phyloP scores from a whole-genome alignment of 768 basidiomycete species.

The Gyrodon lividus region DNA sequence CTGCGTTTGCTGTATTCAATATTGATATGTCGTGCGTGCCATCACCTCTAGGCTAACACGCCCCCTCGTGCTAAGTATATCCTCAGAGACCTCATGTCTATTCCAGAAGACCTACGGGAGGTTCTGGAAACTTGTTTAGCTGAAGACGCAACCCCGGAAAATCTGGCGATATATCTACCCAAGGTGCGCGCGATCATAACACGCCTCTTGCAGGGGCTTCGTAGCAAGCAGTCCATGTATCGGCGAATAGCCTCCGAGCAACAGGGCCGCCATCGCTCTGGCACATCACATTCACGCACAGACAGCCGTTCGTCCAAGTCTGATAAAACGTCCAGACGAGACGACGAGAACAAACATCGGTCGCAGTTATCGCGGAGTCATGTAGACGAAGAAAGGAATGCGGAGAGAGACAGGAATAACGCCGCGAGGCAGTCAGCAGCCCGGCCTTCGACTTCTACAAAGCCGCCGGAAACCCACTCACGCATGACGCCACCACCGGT shows the following conservation, averaged over 20 bases:
- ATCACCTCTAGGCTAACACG: slow-evolving; percentile 11
- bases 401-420: slow-evolving; percentile 41
- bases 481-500: slow-evolving; percentile 30
- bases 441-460: slow-evolving; percentile 40
- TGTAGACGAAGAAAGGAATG: slow-evolving; percentile 37
- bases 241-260: slow-evolving; percentile 70
- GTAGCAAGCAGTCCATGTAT: slow-evolving; percentile 87
- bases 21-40: slow-evolving; percentile 89
- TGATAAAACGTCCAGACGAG: slow-evolving; percentile 38
- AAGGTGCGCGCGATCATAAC: slow-evolving; percentile 92
- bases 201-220: slow-evolving; percentile 87
- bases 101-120: slow-evolving; percentile 85
- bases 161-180: slow-evolving; percentile 87
- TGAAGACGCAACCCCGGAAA: slow-evolving; percentile 83
- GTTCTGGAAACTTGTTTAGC: slow-evolving; percentile 90
- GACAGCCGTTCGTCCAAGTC: slow-evolving; percentile 59
- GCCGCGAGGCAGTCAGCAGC: slow-evolving; percentile 41
- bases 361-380: slow-evolving; percentile 46
- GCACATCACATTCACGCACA: slow-evolving; percentile 49
- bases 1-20: slow-evolving; percentile 79
- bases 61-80: slow-evolving; percentile 12
- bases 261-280: slow-evolving; percentile 48
- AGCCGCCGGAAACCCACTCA: slow-evolving; percentile 32
- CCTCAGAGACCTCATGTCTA: slow-evolving; percentile 76
- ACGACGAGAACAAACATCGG: slow-evolving; percentile 47